Evolutionary conservation across 805 yeast species (phyloP), one percentile per base, ranked within the genome.

Genomic region (Hanseniaspora jakobsenii): DNA sequence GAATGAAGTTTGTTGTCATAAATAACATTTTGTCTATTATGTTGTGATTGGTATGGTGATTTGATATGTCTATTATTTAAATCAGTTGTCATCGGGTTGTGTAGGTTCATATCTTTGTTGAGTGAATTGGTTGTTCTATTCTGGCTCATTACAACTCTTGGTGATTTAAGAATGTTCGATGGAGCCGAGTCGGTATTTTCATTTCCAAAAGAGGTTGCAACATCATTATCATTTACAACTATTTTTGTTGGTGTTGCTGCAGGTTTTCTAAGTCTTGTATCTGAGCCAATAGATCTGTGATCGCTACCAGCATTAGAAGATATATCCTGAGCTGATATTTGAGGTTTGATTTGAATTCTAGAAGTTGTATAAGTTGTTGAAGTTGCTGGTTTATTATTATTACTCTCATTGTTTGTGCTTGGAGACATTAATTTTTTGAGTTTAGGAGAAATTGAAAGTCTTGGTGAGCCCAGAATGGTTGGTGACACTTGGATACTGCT

Each of bases 301-400:
- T 8, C 14, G 3, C 14, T 19, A 13, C 17, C 26, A 19, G 13
- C 22, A 16, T 17, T 12, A n/a, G 4, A n/a, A 9, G 10, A 3
- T 6, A 29, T 24, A 10, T 40, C 30, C 3, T 19, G 17, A 17
- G 9, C 6, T 6, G 32, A 29, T 19, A 14, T 24, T 17, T 63
- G 61, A 13, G 62, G 57, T 16, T 55, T 49, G 6, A 60, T 59
- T n/a, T 59, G 52, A 14, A 61, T 60, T 45, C 65, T 55, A 1
- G 65, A 61, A 1, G 62, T 61, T 8, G 63, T 61, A 32, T 61
- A 61, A 1, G 61, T 51, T 3, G 58, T 59, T 1, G 65, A 61
- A 1, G 63, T 51, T 2, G 64, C 64, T 13, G 65, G 64, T 42
- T 57, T 57, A 5, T 53, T 53, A 12, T 19, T 14, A 6, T 14